These are phyloP conservation scores for Porodaedalea pini DNA, from an alignment of 1,284 basidiomycete species.

Conservation along the genomic window DNA sequence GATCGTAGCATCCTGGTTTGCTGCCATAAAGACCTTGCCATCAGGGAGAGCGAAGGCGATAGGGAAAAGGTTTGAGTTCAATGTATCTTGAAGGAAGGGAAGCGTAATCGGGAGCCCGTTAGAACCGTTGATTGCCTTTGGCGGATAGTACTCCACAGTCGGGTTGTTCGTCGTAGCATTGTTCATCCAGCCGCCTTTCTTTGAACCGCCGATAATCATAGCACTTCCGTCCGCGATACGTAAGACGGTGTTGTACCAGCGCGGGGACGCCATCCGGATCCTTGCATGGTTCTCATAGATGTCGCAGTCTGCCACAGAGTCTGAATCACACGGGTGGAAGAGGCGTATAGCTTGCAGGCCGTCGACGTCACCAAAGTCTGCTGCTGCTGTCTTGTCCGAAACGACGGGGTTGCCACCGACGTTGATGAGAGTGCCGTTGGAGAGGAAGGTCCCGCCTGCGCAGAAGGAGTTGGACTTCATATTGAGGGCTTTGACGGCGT, in stretches of 20 bases:
- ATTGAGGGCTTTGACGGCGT: slow-evolving; percentile 58
- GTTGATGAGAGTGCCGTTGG: slow-evolving; percentile 72
- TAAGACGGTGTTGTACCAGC: slow-evolving; percentile 74
- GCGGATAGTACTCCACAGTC: slow-evolving; percentile 77
- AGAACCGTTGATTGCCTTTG: slow-evolving; percentile 63
- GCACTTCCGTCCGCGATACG: slow-evolving; percentile 73
- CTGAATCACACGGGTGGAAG: slow-evolving; percentile 62
- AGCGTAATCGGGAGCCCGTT: slow-evolving; percentile 61
- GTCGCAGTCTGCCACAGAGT: slow-evolving; percentile 46
- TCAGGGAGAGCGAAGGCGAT: slow-evolving; percentile 73
- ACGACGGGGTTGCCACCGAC: slow-evolving; percentile 78
- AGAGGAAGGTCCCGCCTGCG: slow-evolving; percentile 73
- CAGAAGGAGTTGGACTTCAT: slow-evolving; percentile 86
- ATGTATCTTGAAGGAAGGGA: slow-evolving; percentile 65
- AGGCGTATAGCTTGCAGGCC: slow-evolving; percentile 74
- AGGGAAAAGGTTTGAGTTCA: slow-evolving; percentile 81
- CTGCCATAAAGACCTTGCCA: slow-evolving; percentile 72
- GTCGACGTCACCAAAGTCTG: slow-evolving; percentile 72
- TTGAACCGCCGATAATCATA: slow-evolving; percentile 79
- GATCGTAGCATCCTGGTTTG: slow-evolving; percentile 76
- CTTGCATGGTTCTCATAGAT: slow-evolving; percentile 64
- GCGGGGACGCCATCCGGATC: slow-evolving; percentile 65
- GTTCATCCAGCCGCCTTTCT: slow-evolving; percentile 79
- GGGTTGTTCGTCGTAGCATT: slow-evolving; percentile 77
- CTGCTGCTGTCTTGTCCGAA: slow-evolving; percentile 53